Conservation (phyloP, 164 flowering plant species). For the Dillenia suffruticosa region DNA sequence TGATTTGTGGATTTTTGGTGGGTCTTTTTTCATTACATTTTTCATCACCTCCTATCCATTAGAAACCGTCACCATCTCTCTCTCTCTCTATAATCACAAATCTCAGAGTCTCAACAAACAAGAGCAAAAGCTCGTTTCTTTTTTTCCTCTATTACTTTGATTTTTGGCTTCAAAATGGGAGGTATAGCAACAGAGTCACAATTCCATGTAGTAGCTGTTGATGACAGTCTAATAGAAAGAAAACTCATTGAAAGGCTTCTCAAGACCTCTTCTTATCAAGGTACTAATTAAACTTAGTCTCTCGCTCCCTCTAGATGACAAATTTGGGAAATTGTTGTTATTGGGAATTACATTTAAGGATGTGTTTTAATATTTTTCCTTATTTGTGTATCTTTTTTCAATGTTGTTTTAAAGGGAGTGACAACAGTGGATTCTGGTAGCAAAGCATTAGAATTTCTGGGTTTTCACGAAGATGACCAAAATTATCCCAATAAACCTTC, state of each 20-base stretch:
- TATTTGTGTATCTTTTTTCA: neutral
- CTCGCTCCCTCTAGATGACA: too few relatives aligned
- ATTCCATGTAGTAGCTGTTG: constrained; percentile 40
- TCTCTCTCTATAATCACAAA: neutral
- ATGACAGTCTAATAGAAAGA: constrained; percentile 37
- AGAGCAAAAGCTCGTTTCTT: neutral
- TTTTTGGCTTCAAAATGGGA: constrained; percentile 6
- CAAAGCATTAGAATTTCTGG: constrained; percentile 37
- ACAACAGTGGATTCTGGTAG: constrained; percentile 45
- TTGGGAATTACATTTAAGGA: too few relatives aligned
- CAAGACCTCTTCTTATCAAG: constrained; percentile 40
- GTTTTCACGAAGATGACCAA: constrained; percentile 25
- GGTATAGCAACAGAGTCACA: constrained; percentile 15
- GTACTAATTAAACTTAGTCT: constrained; percentile 5
- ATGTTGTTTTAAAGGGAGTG: constrained; percentile 17
- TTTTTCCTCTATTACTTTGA: neutral
- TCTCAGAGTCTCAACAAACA: too few relatives aligned
- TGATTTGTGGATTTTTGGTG: constrained; percentile 28
- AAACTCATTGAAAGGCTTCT: constrained; percentile 42
- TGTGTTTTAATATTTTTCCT: too few relatives aligned
- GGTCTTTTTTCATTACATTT: constrained; percentile 25
- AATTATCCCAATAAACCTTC: constrained; percentile 13
- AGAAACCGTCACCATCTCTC: neutral
- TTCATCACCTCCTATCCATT: constrained; percentile 1
- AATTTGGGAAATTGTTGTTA: neutral